Evolutionary conservation across 2,329 filamentous ascomycete species (phyloP), one percentile per base, ranked within the genome.

Genomic region (Phoma herbarum): DNA sequence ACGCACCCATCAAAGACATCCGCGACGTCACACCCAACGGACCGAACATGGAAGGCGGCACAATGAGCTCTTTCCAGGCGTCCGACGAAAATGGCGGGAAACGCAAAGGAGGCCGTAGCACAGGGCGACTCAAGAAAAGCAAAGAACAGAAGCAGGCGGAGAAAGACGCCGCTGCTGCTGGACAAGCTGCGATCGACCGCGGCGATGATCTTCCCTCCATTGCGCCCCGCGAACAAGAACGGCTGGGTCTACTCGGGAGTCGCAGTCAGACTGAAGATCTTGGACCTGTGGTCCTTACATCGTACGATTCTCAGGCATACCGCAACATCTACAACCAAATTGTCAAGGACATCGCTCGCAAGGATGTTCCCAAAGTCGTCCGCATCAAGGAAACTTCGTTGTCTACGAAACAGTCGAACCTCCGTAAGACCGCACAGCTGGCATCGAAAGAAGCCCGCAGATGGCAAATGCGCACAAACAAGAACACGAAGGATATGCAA

Each of bases 291-390:
- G 73, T 75, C 23, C 51, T 75, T 22, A 75, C 73, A 59, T 84
- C 86, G 60, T 95, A 91, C 78, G 89, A 91, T 66, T 95, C 93
- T 49, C 96, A 97, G 75, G 93, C 91, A 18, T 99, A 96, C 80
- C 93, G 96, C 72, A 93, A 96, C 77, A 94, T 99, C 57, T 97
- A 97, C 77, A 93, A 97, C 71, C 93, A 97, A 77, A 98, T 98
- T 65, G 96, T 92, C 89, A 90, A 94, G 64, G 95, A 99, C 72
- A 88, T 99, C 69, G 92, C 94, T 2, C 88, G 92, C 60, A 97
- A 97, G 75, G 93, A 97, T 75, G 90, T 97, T 60, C 91, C 90
- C 71, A 98, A 97, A 81, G 91, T 96, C 0, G 93, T 88, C 75
- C 92, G 95, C 66, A 85, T 97, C 75, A 96, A 96, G 55, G 87